Evolutionary conservation across 169 alveolate species (phyloP), one percentile per base, ranked within the genome.

Genomic region (Fabrea salina): DNA sequence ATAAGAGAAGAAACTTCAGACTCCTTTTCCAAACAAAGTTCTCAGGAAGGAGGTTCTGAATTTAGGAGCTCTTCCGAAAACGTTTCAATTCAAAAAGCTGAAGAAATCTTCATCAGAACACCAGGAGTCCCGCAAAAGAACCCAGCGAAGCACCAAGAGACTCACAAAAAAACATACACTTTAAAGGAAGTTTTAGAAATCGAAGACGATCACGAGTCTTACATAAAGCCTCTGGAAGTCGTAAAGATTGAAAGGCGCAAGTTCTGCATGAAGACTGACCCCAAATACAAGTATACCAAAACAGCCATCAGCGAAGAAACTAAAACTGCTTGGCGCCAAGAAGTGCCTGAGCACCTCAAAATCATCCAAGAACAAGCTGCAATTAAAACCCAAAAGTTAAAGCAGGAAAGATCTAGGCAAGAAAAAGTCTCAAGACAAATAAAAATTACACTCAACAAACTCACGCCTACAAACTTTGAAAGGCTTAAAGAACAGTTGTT

Each of bases 401-500:
- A 19, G 66, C 13, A 7, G 57, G 57, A 30, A 13, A 41, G 11
- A 32, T 13, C 25, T 39, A 22, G 16, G 27, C n/a, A 41, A 11
- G 66, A 67, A 67, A 67, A 67, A 43, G 43, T 43, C 8, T 13
- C 6, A 25, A 30, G 81, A 37, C n/a, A 50, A 33, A 74, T 74
- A n/a, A 74, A 54, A 54, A 35, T 32, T 16, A 74, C 74, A 5
- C 22, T 74, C 22, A 74, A 74, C 49, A 74, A 74, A 74, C 4
- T 74, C 43, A 30, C 56, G 5, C 81, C 74, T 4, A 47, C 19
- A n/a, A 74, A 74, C 39, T 30, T 51, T 32, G 81, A 74, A 16
- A 74, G 40, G 40, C 71, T 74, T 25, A 50, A 53, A 30, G 68
- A 74, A 32, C 41, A 50, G 8, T 51, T 74, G 4, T 53, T 51